Evolutionary conservation across 1,284 basidiomycete species (phyloP), one percentile per base, ranked within the genome.

Genomic region (Ceratorhiza oryzae-sativae): DNA sequence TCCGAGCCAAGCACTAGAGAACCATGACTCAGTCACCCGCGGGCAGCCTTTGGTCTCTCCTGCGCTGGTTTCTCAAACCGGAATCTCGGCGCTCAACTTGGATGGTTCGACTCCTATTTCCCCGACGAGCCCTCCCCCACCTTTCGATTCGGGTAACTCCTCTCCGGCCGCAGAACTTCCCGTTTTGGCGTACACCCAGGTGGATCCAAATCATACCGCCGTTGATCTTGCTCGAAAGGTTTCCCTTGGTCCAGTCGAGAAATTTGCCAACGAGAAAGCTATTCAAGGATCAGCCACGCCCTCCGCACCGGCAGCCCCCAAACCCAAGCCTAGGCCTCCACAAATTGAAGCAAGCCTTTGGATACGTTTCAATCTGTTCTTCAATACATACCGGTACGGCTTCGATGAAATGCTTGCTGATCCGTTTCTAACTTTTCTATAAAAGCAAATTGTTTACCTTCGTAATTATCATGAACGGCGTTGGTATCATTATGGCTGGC

Each of bases 381-480:
- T 88, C 80, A 89, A 91, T 76, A 88, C 85, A 0, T 34, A 63
- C 18, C 41, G 48, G 41, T 90, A 75, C 1, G 75, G 32, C 65
- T 45, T 9, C 30, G 41, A 13, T 25, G 46, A 15, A 4, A 18
- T 34, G 15, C 25, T 1, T 18, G 10, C 49, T 18, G 15, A n/a
- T 46, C 27, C 27, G 25, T 18, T n/a, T 36, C 49, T 49, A 41
- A 60, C 51, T 20, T 88, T 88, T 75, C 87, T 32, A 62, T 55
- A 6, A 25, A 51, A 53, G 90, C 68, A 90, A 89, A 79, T 87
- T 91, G 74, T 90, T 90, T 77, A 85, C 85, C 0, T 81, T 88
- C 45, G 79, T 84, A 4, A 84, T 90, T 65, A 79, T 79, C 0
- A 77, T 90, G 36, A 91, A 91, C 77, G 83, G 87, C 76, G 83